Evolutionary conservation across 148 eudicot genomes (phyloP).

Genomic region (Cornus suecica): DNA sequence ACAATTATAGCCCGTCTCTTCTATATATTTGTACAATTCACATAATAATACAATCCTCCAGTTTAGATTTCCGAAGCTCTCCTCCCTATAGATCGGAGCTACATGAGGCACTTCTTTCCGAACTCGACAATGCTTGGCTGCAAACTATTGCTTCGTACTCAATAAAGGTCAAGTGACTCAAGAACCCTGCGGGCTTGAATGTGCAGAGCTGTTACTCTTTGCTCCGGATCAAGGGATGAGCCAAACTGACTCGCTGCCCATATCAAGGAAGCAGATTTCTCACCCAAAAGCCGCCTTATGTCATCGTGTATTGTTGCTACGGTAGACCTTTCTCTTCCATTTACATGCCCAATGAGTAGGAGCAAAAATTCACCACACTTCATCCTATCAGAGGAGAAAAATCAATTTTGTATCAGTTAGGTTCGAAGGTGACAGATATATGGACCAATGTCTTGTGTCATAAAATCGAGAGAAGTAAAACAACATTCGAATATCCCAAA

Average conservation of each 20-base stretch:
- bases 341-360: conserved; percentile 87
- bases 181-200: conserved; percentile 93
- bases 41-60: conserved; percentile 4
- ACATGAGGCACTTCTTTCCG: not conserved
- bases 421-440: not conserved
- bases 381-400: conserved; percentile 41
- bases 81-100: not conserved
- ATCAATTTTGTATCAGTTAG: not conserved
- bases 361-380: conserved; percentile 92
- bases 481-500: no score
- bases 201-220: conserved; percentile 78
- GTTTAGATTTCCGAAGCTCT: not conserved
- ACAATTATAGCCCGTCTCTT: not conserved
- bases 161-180: conserved; percentile 80
- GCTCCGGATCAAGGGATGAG: conserved; percentile 89
- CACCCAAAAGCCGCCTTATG: conserved; percentile 74
- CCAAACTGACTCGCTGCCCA: conserved; percentile 99
- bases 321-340: conserved; percentile 68
- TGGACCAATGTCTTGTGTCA: not conserved
- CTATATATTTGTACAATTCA: not conserved
- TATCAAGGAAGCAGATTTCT: conserved; percentile 88
- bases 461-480: no score
- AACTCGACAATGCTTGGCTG: not conserved
- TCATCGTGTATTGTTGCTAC: conserved; percentile 77
- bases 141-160: not conserved